Percentiles rank a stretch among this genome's conserved stretches.
Conservation (phyloP, 2,329 filamentous ascomycete genomes). For the Neurospora crassa region DNA sequence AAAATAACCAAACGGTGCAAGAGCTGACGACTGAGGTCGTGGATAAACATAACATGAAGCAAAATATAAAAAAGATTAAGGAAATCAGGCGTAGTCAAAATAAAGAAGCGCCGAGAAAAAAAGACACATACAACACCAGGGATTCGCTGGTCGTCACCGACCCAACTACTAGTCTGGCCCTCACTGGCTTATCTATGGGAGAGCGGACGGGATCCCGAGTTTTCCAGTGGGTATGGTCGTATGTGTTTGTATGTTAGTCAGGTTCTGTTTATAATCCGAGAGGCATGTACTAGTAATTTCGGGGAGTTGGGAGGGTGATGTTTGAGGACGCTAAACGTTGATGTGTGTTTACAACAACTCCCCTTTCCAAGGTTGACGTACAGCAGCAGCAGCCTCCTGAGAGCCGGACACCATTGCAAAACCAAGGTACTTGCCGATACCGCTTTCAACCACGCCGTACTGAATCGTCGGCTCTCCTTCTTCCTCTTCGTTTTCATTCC, state of each 20-base stretch:
- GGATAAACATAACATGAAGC: too few relatives aligned
- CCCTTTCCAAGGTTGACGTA: not conserved
- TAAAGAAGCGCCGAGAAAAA: too few relatives aligned
- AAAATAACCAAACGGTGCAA: too few relatives aligned
- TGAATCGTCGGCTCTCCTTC: not conserved
- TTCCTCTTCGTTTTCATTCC: not conserved
- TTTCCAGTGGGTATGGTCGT: not conserved
- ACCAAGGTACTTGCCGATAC: not conserved
- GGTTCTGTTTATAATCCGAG: not conserved
- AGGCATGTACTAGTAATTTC: too few relatives aligned
- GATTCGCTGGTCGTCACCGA: too few relatives aligned
- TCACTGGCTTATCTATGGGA: too few relatives aligned
- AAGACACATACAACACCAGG: too few relatives aligned
- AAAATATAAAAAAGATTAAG: too few relatives aligned
- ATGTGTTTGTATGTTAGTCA: accelerated
- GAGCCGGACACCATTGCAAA: not conserved
- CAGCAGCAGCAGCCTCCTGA: not conserved
- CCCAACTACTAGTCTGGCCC: too few relatives aligned
- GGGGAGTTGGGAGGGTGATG: not conserved
- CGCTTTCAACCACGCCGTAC: not conserved
- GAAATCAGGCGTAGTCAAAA: too few relatives aligned
- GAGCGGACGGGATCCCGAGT: not conserved
- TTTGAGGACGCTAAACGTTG: not conserved
- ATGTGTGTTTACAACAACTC: not conserved
- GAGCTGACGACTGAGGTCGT: too few relatives aligned